These are phyloP conservation scores for Phaeosphaeria sp. DNA, from an alignment of 2,329 filamentous ascomycete genomes.

Conservation along the genomic window DNA sequence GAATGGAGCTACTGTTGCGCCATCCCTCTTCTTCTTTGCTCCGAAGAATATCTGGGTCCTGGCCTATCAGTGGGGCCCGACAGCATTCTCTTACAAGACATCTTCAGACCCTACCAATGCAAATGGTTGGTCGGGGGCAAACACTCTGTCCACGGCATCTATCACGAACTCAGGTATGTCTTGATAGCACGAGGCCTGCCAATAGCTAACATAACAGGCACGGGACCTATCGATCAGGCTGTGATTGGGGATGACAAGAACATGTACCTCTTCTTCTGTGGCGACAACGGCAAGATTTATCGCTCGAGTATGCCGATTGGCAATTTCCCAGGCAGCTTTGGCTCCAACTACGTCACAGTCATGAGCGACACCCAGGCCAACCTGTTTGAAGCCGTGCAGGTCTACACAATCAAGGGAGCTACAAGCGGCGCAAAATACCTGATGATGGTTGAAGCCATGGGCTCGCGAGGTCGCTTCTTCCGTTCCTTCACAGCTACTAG, in stretches of 20 bases:
- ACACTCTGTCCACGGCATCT: constrained; percentile 64
- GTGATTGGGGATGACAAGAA: constrained; percentile 66
- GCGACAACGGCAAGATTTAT: constrained; percentile 73
- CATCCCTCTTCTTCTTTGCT: constrained; percentile 68
- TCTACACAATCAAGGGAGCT: constrained; percentile 66
- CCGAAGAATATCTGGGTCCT: constrained; percentile 70
- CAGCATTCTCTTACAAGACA: constrained; percentile 66
- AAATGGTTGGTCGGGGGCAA: constrained; percentile 63
- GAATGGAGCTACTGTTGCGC: constrained; percentile 59
- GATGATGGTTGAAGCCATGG: constrained; percentile 72
- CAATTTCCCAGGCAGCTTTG: constrained; percentile 68
- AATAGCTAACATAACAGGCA: constrained; percentile 49
- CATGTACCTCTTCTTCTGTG: constrained; percentile 73
- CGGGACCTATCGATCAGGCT: constrained; percentile 68
- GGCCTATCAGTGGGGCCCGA: constrained; percentile 68
- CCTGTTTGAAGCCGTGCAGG: constrained; percentile 71
- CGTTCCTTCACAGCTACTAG: constrained; percentile 69
- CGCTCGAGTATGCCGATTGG: constrained; percentile 67
- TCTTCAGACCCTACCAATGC: constrained; percentile 64
- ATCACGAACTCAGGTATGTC: constrained; percentile 46
- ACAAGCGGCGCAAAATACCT: constrained; percentile 60
- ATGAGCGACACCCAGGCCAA: constrained; percentile 63
- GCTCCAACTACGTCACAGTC: constrained; percentile 57
- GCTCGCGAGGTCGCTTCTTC: constrained; percentile 67
- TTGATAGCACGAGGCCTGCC: too few species aligned